Conservation (phyloP, 371 early-diverging fungal species). For the Mucor piriformis region DNA sequence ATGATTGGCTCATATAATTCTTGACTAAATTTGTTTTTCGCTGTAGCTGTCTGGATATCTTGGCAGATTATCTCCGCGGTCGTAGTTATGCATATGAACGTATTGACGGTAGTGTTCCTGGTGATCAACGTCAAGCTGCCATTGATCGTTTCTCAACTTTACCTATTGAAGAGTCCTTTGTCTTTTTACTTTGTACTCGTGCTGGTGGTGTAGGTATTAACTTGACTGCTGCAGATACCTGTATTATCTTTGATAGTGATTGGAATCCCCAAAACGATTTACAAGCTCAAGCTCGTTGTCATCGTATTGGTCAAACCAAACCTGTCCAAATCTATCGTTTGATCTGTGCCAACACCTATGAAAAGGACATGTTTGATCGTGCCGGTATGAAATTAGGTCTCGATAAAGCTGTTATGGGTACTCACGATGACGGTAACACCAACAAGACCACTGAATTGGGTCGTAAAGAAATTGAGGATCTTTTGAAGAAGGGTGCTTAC, state of each 20-base stretch:
- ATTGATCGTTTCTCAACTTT: constrained; percentile 88
- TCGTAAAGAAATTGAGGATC: constrained; percentile 84
- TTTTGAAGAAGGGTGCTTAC: constrained; percentile 89
- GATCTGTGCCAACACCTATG: constrained; percentile 90
- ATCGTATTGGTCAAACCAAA: constrained; percentile 94
- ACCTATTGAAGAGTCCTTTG: constrained; percentile 74
- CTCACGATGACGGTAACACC: constrained; percentile 16
- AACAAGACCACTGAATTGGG: constrained; percentile 42
- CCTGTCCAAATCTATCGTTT: constrained; percentile 86
- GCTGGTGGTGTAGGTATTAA: constrained; percentile 96
- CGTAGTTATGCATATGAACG: constrained; percentile 79
- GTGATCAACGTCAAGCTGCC: constrained; percentile 88
- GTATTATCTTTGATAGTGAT: constrained; percentile 93
- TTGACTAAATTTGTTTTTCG: background rate
- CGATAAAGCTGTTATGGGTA: constrained; percentile 80
- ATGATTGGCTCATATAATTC: background rate
- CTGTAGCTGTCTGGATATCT: constrained; percentile 32
- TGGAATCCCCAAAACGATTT: constrained; percentile 97
- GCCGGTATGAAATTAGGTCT: constrained; percentile 92
- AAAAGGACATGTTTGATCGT: constrained; percentile 94
- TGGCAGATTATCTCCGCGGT: constrained; percentile 85
- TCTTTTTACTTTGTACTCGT: constrained; percentile 83
- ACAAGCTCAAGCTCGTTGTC: constrained; percentile 92
- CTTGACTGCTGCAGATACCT: constrained; percentile 91
- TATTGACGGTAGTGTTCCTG: constrained; percentile 88